Base-by-base conservation (phyloP, 73 alveolate genomes). In the Paramecium tetraurelia region DNA sequence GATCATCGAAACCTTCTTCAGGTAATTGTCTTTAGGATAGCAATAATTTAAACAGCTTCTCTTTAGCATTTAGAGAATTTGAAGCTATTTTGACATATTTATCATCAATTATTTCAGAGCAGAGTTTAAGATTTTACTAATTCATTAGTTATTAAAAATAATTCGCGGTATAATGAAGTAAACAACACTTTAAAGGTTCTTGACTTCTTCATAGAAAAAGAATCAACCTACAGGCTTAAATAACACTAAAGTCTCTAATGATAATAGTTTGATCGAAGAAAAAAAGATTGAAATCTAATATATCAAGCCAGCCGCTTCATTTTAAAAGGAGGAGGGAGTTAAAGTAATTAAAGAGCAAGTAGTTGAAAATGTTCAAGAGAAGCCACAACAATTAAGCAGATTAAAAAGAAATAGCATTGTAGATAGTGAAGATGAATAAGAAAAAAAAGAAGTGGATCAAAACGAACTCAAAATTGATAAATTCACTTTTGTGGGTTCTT, bases 1-100 rank as follows among this genome's bases (percentile, higher is more conserved):
- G 89, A 63, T 95, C 97, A 53, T 95, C 96, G 92, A 93, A 89
- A 21, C 98, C 97, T 8, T 97, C 98, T 84, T 96, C 94, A 18
- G 99, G 99, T 31, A 98, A 36, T 24, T 58, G 11, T 43, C 92
- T 70, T 50, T 71, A 83, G 12, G 94, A 89, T 24, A 89, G 21
- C 6, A 89, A 43, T 22, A 70, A 33, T 70, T 68, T 89, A 33
- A 89, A 50, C 16, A 89, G 22, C 16, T 89, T 89, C 46, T 89
- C 86, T 11, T 83, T 72, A 22, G 94, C 87, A 89, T 89, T 89
- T 1, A 89, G 22, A 9, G 94, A 58, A 50, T 89, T 46, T 31
- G 89, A 89, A 35, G 94, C 86, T 33, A 72, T 40, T 58, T 70
- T 63, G 4, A 89, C 31, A n/a, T 70, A 89, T 22, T 83, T 71